Evolutionary conservation across 495 filamentous ascomycete genomes (phyloP).

Genomic region (Ramalina intermedia): DNA sequence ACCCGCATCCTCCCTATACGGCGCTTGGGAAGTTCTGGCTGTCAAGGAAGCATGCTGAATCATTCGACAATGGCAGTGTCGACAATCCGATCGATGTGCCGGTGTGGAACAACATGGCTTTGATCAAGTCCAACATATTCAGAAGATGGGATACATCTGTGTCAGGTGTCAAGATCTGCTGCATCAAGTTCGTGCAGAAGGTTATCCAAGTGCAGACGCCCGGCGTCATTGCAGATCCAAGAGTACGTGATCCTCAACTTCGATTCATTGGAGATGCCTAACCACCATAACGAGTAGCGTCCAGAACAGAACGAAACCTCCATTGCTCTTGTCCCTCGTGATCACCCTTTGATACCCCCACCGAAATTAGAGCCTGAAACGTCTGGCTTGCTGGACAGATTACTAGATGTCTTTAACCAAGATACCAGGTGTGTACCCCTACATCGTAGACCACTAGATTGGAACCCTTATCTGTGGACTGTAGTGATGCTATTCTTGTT

Average conservation of each 20-base stretch:
- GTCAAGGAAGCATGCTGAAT: too few species aligned
- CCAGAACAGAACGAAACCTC: conserved; percentile 81
- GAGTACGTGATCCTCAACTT: conserved; percentile 39
- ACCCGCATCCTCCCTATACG: background rate
- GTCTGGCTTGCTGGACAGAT: conserved; percentile 73
- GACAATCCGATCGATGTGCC: conserved; percentile 63
- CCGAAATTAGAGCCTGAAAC: conserved; percentile 80
- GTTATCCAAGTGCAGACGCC: conserved; percentile 86
- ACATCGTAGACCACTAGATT: conserved; percentile 1
- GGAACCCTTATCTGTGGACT: conserved; percentile 7
- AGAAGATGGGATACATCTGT: conserved; percentile 74
- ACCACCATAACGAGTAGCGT: conserved; percentile 35
- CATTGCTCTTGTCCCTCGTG: conserved; percentile 66
- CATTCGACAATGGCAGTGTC: conserved; percentile 40
- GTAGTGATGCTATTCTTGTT: conserved; percentile 74
- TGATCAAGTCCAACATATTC: conserved; percentile 80
- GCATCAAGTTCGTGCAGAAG: conserved; percentile 90
- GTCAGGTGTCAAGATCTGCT: conserved; percentile 69
- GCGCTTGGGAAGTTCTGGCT: background rate
- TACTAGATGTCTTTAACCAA: conserved; percentile 77
- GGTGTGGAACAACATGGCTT: conserved; percentile 74
- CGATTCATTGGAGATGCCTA: conserved; percentile 6
- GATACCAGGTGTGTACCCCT: conserved; percentile 49
- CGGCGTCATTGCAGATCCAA: conserved; percentile 66
- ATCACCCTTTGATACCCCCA: conserved; percentile 62